Percentiles rank a stretch among this genome's conserved stretches.
Conservation (phyloP, 176 grass and related monocot genomes). For the Oryza coarctata region DNA sequence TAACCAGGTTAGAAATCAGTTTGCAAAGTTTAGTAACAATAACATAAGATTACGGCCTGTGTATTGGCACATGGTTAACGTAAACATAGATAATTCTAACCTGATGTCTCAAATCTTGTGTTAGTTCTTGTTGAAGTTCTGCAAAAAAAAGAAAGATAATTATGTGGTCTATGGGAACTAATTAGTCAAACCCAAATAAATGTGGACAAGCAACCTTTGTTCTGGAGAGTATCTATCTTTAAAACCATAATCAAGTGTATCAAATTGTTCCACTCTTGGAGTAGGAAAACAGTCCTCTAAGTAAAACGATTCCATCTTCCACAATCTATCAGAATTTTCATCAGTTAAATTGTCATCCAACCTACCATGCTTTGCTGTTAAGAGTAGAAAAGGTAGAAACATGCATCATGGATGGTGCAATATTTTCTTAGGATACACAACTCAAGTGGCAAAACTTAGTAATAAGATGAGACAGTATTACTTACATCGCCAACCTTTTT, state of each 20-base stretch:
- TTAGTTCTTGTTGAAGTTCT: conserved; percentile 43
- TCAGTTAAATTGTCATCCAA: conserved; percentile 24
- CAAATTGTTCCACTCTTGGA: conserved; percentile 36
- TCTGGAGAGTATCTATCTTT: conserved; percentile 42
- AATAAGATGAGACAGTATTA: conserved; percentile 31
- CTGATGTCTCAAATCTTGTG: conserved; percentile 44
- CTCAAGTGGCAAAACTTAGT: not conserved
- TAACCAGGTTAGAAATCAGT: conserved; percentile 7
- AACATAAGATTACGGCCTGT: not conserved
- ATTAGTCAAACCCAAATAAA: conserved; percentile 19
- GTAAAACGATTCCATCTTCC: conserved; percentile 37
- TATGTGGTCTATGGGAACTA: not conserved
- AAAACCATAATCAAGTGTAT: conserved; percentile 31
- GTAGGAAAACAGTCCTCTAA: conserved; percentile 32
- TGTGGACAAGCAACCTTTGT: conserved; percentile 39
- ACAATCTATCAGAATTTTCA: conserved; percentile 40
- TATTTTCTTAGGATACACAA: conserved; percentile 21
- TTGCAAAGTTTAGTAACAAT: conserved; percentile 16
- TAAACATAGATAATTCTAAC: conserved; percentile 29
- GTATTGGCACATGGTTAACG: not conserved
- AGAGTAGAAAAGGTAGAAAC: not conserved
- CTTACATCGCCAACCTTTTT: conserved; percentile 52
- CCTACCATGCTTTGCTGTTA: conserved; percentile 33
- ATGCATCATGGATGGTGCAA: conserved; percentile 9
- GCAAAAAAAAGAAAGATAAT: conserved; percentile 33